Conservation (phyloP, 169 alveolate species). For the Plasmodium cynomolgi region DNA sequence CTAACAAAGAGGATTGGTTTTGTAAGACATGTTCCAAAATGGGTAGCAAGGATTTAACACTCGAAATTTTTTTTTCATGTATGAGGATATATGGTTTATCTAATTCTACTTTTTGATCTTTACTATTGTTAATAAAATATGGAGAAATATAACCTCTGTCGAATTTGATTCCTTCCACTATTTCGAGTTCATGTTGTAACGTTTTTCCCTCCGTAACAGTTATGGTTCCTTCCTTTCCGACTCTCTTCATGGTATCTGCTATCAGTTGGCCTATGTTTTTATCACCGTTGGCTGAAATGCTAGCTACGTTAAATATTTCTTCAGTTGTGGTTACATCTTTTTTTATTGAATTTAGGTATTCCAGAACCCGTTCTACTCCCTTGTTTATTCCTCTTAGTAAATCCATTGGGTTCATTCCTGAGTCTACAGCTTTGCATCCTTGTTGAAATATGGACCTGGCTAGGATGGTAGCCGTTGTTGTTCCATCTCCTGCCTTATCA, state of each 20-base stretch:
- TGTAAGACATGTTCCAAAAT: constrained; percentile 96
- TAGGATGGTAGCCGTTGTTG: constrained; percentile 99
- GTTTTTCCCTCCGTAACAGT: constrained; percentile 99
- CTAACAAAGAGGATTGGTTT: constrained; percentile 93
- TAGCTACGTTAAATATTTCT: constrained; percentile 95
- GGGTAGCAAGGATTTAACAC: constrained; percentile 93
- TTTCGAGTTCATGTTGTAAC: constrained; percentile 97
- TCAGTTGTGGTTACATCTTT: constrained; percentile 86
- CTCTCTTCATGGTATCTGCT: constrained; percentile 97
- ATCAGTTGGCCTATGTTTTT: constrained; percentile 95
- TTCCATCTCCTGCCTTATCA: constrained; percentile 99
- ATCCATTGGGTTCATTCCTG: constrained; percentile 99
- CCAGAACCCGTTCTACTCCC: constrained; percentile 83
- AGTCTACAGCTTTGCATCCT: constrained; percentile 99
- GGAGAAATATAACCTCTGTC: constrained; percentile 99
- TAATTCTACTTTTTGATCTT: constrained; percentile 96
- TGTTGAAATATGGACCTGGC: constrained; percentile 98
- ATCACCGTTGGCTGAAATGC: constrained; percentile 99
- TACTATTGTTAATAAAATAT: constrained; percentile 96
- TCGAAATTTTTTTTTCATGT: constrained; percentile 95
- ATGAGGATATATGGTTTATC: constrained; percentile 96
- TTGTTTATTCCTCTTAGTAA: constrained; percentile 92
- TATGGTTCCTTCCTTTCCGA: constrained; percentile 98
- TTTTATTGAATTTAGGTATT: constrained; percentile 82
- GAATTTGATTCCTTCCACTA: constrained; percentile 98